Base-by-base conservation (phyloP, 176 grass and related monocot species). In the Alloteropsis semialata region DNA sequence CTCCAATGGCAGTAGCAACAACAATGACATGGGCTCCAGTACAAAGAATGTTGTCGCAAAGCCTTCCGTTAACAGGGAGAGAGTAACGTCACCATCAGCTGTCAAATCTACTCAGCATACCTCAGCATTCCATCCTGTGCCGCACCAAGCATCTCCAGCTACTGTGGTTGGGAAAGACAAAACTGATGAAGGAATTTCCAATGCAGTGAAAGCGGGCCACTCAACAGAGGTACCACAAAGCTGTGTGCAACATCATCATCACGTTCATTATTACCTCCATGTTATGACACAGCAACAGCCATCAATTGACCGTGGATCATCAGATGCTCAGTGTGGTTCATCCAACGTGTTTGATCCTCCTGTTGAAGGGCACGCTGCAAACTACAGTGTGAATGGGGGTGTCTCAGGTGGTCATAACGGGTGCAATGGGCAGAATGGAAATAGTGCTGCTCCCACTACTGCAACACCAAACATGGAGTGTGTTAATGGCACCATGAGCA, bases 11-110 rank as follows among this genome's bases (percentile, higher is more conserved):
- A 91, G 91, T 84, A 92, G 91, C 82, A 88, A 95, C 60, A 93
- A 91, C 48, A 88, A 92, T 42, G 93, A 92, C 81, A 92, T 87
- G 91, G 96, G 91, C 21, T 98, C 96, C 75, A 98, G 92, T 75
- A 92, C 86, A 34, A 95, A 93, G 85, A 93, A 90, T 67, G 86
- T 71, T 22, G 82, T 86, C 62, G 81, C 80, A 46, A 93, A 89
- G 59, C 72, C 82, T 76, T 82, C 50, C 53, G 71, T 54, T 73
- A 65, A 75, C 56, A 91, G 86, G 42, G 85, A 89, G 49, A 91
- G 81, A 67, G 70, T 93, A 77, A 59, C 24, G 10, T 84, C 88
- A 69, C 78, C 90, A 54, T 85, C 83, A 58, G 81, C 84, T 69
- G 69, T 91, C 69, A 97, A 94, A 77, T 82, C 55, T 59, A 91